Evolutionary conservation across 306 rosid genomes (phyloP).

Genomic region (Cyclanthera cordifolia): DNA sequence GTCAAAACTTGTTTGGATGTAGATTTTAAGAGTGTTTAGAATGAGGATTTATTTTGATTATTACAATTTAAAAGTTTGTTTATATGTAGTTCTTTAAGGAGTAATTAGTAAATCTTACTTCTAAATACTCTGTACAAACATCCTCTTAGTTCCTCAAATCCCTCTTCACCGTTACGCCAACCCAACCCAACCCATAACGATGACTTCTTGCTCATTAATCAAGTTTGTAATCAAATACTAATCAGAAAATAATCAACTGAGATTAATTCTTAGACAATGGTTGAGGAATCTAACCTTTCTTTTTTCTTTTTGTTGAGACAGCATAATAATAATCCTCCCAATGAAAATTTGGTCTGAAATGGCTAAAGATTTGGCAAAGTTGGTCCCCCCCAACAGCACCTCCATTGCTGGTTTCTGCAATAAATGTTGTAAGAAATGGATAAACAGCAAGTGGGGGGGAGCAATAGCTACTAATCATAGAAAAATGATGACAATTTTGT

Average conservation of each 20-base stretch:
- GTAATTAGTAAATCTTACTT: no score
- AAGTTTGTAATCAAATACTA: not conserved
- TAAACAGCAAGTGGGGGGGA: slow-evolving; percentile 25
- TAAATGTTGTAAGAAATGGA: slow-evolving; percentile 7
- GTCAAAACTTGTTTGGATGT: no score
- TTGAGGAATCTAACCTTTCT: not conserved
- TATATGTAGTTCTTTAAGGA: no score
- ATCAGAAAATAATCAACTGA: not conserved
- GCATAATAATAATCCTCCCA: not conserved
- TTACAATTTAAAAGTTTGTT: no score
- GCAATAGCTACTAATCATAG: slow-evolving; percentile 60
- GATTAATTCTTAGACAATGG: not conserved
- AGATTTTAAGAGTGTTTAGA: no score
- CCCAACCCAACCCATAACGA: no score
- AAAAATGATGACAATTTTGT: slow-evolving; percentile 51
- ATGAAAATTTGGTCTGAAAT: not conserved
- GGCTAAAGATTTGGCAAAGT: not conserved
- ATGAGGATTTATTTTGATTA: no score
- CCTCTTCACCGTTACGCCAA: no score
- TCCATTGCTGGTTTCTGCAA: slow-evolving; percentile 6
- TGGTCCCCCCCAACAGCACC: slow-evolving; percentile 14
- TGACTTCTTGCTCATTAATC: no score
- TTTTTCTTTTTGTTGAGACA: not conserved
- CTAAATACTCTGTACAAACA: no score
- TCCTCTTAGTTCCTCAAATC: no score